Base-by-base conservation (phyloP, 2,329 filamentous ascomycete species). In the Monilinia laxa region DNA sequence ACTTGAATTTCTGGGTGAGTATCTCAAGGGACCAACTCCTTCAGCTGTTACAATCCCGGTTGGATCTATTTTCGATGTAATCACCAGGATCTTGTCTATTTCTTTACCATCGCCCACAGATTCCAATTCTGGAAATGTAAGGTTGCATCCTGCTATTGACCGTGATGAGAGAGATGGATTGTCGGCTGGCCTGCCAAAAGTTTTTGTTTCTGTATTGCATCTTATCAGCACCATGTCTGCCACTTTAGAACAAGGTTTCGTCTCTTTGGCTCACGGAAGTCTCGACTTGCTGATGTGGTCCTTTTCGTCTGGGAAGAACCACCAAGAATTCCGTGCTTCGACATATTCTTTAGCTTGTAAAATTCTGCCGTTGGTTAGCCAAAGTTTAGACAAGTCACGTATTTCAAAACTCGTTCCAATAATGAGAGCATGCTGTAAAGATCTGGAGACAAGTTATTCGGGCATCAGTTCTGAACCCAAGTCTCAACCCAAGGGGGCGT, bases 81-180 rank as follows among this genome's bases (percentile, higher is more conserved):
- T 90, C 2, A 85, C 85, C 18, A 84, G 94, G 55, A 79, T 97
- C 38, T 84, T 91, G 47, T 86, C 89, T 23, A 83, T 96, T 55
- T 80, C 82, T 76, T 84, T 76, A 70, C 86, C 77, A 77, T 85
- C 69, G 35, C 58, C 45, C 2, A 63, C 67, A 10, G 64, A 68
- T 20, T 68, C 65, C 49, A 62, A 67, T 23, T 66, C 71, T 28
- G 71, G 69, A 25, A 66, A 67, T 64, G 68, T 86, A n/a, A 85
- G 88, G 68, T 81, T 88, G 68, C 93, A 93, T 72, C 82, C 87
- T 10, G 89, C 91, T 69, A 86, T 95, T 69, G 84, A 87, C 42
- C 86, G 90, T 68, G 91, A 96, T 60, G 94, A 97, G 78, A 89
- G 89, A 68, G 92, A 96, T 64, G 86, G 88, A 55, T 82, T 97